Base-by-base conservation (phyloP, 495 filamentous ascomycete genomes). In the Xylaria nigripes region DNA sequence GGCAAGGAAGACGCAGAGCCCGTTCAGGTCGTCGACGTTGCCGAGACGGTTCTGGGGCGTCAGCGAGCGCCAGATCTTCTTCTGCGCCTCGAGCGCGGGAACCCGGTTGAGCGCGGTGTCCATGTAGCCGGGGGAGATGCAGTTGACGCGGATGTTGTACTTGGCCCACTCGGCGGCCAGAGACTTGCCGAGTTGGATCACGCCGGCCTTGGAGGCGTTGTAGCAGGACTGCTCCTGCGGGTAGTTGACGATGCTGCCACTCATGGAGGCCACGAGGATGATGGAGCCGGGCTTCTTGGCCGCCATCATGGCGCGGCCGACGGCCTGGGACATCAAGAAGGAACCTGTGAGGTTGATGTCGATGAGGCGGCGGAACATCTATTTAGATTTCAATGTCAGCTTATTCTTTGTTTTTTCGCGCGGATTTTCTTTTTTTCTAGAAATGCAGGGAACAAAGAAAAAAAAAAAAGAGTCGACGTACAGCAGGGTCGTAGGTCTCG, bases 111-210 rank as follows among this genome's bases (percentile, higher is more conserved):
- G 71, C 6, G 80, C 83, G 2, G 86, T 89, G 70, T 89, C 86
- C 85, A 89, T 90, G 68, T 89, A 89, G 29, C 86, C 86, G 23
- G 86, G 86, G 15, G 81, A 86, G 65, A 89, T 89, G 57, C 77
- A 81, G 74, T 90, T 90, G 57, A 89, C 86, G 36, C 86, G 83
- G 64, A 89, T 86, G 56, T 74, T 73, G 63, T 86, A 76, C 62
- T 82, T 82, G 59, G 85, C 83, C 86, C 86, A 89, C 65, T 90
- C 86, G n/a, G 83, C 84, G 47, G 85, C 86, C 32, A 90, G 77
- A 8, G 83, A 87, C 68, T 86, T 86, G 60, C 82, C 83, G 51
- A 89, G 76, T 68, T 86, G 83, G 62, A 88, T 82, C 32, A 89
- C 86, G 56, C 79, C 86, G 13, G 85, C 86, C 77, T 89, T 90